Evolutionary conservation across 495 filamentous ascomycete genomes (phyloP).

Genomic region (Penicillium maclennaniae): DNA sequence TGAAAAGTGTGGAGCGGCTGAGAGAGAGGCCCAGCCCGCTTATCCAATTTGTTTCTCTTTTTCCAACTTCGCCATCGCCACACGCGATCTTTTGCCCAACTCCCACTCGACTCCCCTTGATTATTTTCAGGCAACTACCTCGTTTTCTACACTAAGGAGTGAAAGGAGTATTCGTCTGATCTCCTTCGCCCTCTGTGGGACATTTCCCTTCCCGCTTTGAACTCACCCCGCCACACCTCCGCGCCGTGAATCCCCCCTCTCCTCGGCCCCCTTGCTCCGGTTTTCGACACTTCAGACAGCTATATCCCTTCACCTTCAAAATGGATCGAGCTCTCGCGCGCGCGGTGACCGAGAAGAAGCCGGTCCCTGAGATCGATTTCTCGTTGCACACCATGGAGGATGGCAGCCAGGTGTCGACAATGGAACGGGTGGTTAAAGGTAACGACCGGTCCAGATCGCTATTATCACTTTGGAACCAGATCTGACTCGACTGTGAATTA

Average conservation of each 20-base stretch:
- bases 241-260: constrained; percentile 8
- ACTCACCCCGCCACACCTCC: constrained; percentile 22
- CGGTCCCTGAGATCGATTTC: constrained; percentile 96
- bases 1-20: constrained; percentile 1
- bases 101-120: background rate
- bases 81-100: constrained; percentile 12
- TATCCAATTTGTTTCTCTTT: constrained; percentile 30
- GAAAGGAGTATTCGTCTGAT: constrained; percentile 5
- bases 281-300: constrained; percentile 1
- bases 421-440: constrained; percentile 98
- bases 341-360: constrained; percentile 87
- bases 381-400: constrained; percentile 98
- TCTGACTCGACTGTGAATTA: constrained; percentile 14
- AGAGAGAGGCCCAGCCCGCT: constrained; percentile 17
- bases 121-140: background rate
- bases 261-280: constrained; percentile 18
- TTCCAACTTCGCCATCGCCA: constrained; percentile 17
- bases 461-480: constrained; percentile 1
- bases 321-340: constrained; percentile 53
- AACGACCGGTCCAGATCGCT: constrained; percentile 22
- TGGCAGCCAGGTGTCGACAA: constrained; percentile 87
- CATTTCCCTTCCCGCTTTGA: constrained; percentile 12
- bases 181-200: constrained; percentile 12
- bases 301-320: constrained; percentile 13
- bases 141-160: background rate